Conservation (phyloP, 2,329 filamentous ascomycete species). For the Sphaceloma murrayae region DNA sequence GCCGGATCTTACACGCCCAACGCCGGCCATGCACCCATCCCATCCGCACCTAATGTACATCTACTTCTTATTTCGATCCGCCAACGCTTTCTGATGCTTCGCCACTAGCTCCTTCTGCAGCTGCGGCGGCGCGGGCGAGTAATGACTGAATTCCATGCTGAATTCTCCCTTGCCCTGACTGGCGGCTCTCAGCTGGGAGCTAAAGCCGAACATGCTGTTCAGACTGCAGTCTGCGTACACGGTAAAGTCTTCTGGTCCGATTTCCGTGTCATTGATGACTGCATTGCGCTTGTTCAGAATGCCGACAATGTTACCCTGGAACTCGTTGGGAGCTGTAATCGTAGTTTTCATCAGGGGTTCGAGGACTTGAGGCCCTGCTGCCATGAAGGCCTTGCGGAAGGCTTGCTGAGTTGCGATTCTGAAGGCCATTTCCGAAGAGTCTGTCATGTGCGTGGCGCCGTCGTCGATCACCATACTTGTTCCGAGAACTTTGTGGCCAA, state of each 20-base stretch:
- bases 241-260: conserved; percentile 87
- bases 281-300: conserved; percentile 95
- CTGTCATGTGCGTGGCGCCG: conserved; percentile 92
- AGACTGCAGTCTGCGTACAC: conserved; percentile 84
- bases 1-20: neutral
- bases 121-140: conserved; percentile 75
- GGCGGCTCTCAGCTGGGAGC: conserved; percentile 76
- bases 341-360: conserved; percentile 98
- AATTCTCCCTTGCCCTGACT: conserved; percentile 99
- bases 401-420: conserved; percentile 90
- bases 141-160: conserved; percentile 97
- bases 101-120: conserved; percentile 70
- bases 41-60: conserved; percentile 4
- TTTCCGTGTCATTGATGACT: conserved; percentile 90
- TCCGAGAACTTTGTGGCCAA: conserved; percentile 88
- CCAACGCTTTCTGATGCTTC: conserved; percentile 58
- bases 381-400: conserved; percentile 85
- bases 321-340: conserved; percentile 90
- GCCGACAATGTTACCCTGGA: conserved; percentile 91
- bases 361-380: conserved; percentile 71
- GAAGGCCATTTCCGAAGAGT: conserved; percentile 95
- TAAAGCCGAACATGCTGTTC: conserved; percentile 98
- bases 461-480: conserved; percentile 88
- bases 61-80: conserved; percentile 54
- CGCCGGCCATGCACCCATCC: conserved; percentile 3